These are phyloP conservation scores for Manihot esculenta DNA, from an alignment of 441 rosid genomes.

Conservation along the genomic window DNA sequence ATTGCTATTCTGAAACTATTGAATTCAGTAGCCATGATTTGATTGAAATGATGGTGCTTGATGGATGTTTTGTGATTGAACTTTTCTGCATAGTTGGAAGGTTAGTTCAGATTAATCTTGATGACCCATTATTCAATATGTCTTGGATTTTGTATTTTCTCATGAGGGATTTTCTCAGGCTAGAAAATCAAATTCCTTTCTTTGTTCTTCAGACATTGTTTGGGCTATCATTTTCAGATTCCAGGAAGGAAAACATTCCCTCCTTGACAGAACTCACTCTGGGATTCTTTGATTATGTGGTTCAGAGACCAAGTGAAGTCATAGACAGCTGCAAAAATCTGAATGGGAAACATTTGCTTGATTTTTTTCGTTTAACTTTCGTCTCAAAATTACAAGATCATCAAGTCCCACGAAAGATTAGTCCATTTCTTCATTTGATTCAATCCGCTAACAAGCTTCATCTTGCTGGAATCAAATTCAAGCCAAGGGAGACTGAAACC, in stretches of 20 bases:
- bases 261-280: conserved; percentile 33
- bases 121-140: conserved; percentile 40
- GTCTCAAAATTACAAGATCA: conserved; percentile 24
- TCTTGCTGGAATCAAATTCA: conserved; percentile 44
- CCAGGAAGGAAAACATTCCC: not conserved
- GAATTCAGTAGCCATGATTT: conserved; percentile 22
- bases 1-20: conserved; percentile 37
- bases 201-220: conserved; percentile 35
- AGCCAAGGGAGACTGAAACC: conserved; percentile 31
- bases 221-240: conserved; percentile 13
- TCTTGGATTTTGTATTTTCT: conserved; percentile 37
- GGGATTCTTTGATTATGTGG: conserved; percentile 34
- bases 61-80: conserved; percentile 48
- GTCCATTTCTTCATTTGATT: conserved; percentile 29
- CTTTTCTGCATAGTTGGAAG: conserved; percentile 35
- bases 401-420: not conserved
- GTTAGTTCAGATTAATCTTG: conserved; percentile 12
- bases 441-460: conserved; percentile 49
- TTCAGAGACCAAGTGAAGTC: conserved; percentile 27
- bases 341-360: conserved; percentile 47
- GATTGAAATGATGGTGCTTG: conserved; percentile 43
- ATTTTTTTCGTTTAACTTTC: conserved; percentile 43
- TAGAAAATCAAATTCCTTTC: conserved; percentile 49
- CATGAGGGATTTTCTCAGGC: conserved; percentile 36
- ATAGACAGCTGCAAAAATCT: conserved; percentile 14